Percentiles rank a stretch among this genome's conserved stretches.
These are phyloP conservation scores for Amoeboaphelidium protococcarum DNA, from an alignment of 371 early-diverging fungal genomes.

Conservation along the genomic window DNA sequence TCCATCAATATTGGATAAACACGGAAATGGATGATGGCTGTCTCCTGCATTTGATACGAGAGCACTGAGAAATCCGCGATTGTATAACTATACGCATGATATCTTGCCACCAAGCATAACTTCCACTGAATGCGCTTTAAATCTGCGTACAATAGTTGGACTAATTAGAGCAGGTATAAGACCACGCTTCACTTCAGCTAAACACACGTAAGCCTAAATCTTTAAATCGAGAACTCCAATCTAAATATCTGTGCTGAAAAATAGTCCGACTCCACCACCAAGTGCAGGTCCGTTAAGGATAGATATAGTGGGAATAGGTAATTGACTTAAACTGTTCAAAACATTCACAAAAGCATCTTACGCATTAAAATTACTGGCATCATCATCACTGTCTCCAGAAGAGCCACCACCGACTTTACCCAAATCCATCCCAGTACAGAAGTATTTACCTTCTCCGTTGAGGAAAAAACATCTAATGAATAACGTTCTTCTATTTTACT, in stretches of 20 bases:
- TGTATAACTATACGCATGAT: not conserved
- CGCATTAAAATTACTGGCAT: not conserved
- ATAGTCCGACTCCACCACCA: constrained; percentile 38
- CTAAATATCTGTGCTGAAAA: constrained; percentile 33
- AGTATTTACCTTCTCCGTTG: constrained; percentile 38
- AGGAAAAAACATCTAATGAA: constrained; percentile 26
- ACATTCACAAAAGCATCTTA: not conserved
- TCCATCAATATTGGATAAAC: not conserved
- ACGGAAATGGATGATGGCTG: not conserved
- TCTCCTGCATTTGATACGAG: not conserved
- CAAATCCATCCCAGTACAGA: constrained; percentile 43
- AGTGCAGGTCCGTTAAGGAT: constrained; percentile 38
- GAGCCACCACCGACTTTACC: constrained; percentile 3
- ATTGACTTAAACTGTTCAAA: constrained; percentile 12
- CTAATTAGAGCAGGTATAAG: constrained; percentile 41
- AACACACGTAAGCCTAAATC: constrained; percentile 35
- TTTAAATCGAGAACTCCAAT: constrained; percentile 15
- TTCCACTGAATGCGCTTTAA: constrained; percentile 25
- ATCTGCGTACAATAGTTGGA: constrained; percentile 30
- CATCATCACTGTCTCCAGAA: not conserved
- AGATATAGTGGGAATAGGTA: constrained; percentile 32
- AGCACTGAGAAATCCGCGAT: not conserved
- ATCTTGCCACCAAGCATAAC: not conserved
- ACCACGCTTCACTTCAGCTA: constrained; percentile 33
- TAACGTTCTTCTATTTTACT: constrained; percentile 12